Conservation (phyloP, 768 basidiomycete genomes). For the Podaxis sp. region DNA sequence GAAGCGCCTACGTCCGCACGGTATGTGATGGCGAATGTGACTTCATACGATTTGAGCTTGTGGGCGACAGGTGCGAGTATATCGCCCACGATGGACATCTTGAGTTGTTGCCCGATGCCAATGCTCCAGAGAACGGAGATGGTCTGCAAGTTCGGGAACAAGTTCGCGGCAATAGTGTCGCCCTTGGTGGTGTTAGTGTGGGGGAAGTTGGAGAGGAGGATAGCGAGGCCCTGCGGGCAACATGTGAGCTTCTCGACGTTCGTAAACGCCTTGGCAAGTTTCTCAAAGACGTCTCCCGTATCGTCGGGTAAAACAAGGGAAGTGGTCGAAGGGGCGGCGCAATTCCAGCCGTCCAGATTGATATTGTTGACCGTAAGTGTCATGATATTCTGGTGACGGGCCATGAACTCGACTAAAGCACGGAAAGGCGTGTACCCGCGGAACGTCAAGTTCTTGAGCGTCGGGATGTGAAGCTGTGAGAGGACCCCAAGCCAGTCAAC, state of each 20-base stretch:
- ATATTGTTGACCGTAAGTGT: slow-evolving; percentile 4
- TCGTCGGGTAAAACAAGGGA: not conserved
- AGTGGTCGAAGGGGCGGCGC: not conserved
- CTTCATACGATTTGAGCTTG: slow-evolving; percentile 1
- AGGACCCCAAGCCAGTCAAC: slow-evolving; percentile 7
- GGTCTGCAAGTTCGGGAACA: slow-evolving; percentile 6
- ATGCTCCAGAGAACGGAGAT: slow-evolving; percentile 11
- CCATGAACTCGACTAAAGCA: slow-evolving; percentile 2
- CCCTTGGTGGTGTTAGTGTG: not conserved
- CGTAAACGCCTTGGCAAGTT: slow-evolving; percentile 1
- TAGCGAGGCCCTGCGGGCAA: slow-evolving; percentile 9
- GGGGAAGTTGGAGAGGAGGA: not conserved
- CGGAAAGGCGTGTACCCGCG: slow-evolving; percentile 10
- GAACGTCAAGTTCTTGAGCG: slow-evolving; percentile 3
- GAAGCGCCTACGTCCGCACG: not conserved
- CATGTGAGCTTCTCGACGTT: slow-evolving; percentile 8
- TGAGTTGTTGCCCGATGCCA: slow-evolving; percentile 11
- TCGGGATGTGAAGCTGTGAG: slow-evolving; percentile 4
- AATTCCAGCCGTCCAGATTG: not conserved
- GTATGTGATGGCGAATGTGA: slow-evolving; percentile 1
- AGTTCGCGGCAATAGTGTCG: not conserved
- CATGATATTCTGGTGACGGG: not conserved
- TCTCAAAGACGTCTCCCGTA: not conserved
- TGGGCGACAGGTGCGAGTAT: slow-evolving; percentile 6
- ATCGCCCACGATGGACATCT: slow-evolving; percentile 3